These are phyloP conservation scores for Tylopilus vinaceipallidus DNA, from an alignment of 768 basidiomycete species.

Conservation along the genomic window DNA sequence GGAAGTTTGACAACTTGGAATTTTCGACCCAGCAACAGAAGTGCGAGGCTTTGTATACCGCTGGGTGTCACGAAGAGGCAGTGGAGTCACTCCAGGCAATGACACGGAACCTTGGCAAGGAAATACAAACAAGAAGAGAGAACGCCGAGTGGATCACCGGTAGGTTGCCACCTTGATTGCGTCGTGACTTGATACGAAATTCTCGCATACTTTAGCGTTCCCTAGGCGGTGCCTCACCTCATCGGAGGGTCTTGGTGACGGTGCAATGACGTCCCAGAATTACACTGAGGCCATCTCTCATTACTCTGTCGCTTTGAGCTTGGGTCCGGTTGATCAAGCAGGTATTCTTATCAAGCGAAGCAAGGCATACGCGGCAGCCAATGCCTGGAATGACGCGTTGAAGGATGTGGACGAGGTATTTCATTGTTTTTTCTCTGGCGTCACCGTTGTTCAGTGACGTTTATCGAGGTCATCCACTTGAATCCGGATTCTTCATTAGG, in stretches of 20 bases:
- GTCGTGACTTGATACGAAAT: neutral
- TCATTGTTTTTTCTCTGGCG: neutral
- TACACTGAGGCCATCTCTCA: slow-evolving; percentile 1
- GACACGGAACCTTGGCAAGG: neutral
- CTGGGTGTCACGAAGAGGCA: neutral
- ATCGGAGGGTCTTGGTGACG: slow-evolving; percentile 2
- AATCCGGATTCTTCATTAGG: neutral
- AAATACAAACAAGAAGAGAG: neutral
- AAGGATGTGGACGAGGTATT: slow-evolving; percentile 6
- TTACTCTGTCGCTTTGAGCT: neutral
- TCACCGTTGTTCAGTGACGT: neutral
- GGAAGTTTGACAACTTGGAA: slow-evolving; percentile 9
- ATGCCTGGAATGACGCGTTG: neutral
- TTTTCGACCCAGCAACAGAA: neutral
- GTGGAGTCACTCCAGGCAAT: neutral
- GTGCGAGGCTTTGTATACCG: slow-evolving; percentile 3
- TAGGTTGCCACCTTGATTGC: neutral
- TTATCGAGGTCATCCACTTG: neutral
- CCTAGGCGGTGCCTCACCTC: neutral
- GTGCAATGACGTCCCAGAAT: neutral
- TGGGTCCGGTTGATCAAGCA: slow-evolving; percentile 1
- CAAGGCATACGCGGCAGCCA: neutral
- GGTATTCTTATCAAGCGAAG: too few relatives aligned
- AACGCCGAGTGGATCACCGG: slow-evolving; percentile 3
- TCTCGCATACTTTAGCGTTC: neutral